Base-by-base conservation (phyloP, 148 eudicot species). In the Silene uniflora region DNA sequence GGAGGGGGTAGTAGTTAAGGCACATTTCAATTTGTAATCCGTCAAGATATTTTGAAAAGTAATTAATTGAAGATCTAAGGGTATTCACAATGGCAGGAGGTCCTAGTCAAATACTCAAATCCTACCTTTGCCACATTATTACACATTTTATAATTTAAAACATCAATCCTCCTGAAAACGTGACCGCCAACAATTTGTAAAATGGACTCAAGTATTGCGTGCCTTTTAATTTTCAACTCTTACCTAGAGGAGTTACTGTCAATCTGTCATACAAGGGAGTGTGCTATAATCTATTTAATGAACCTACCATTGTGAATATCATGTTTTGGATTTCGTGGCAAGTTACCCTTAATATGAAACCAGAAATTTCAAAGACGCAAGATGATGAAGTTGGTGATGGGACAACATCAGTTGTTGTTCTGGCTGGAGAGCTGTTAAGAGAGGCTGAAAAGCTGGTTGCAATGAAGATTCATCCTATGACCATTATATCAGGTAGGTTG, bases 341-440 rank as follows among this genome's bases (percentile, higher is more conserved):
- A 35, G 74, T 81, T 70, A 39, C 79, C n/a, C 88, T 86, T 86
- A 70, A 84, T 21, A 52, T 14, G 21, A 75, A 55, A 17, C 63
- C 75, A 95, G 99, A 95, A 75, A 95, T 95, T 72, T 95, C 97
- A 5, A 95, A 95, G 77, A 92, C 90, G 19, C 99, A 95, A 85
- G 99, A 95, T 82, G 99, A 95, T 85, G 99, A 92, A 86, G 99
- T 95, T 67, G 99, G 99, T 78, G 99, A 95, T 78, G 99, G 99
- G 72, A 95, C 99, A 56, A 95, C 99, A 72, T 95, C 99, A 4
- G 99, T 95, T 62, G 99, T 91, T 77, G 97, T 95, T 76, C 85
- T 95, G 81, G 97, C 97, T 83, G 99, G 99, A 19, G 99, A 95
- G 86, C 94, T 95, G 76, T 81, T 95, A 77, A 83, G 96, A 86